Conservation (phyloP, 495 filamentous ascomycete genomes). For the Niebla homalea region DNA sequence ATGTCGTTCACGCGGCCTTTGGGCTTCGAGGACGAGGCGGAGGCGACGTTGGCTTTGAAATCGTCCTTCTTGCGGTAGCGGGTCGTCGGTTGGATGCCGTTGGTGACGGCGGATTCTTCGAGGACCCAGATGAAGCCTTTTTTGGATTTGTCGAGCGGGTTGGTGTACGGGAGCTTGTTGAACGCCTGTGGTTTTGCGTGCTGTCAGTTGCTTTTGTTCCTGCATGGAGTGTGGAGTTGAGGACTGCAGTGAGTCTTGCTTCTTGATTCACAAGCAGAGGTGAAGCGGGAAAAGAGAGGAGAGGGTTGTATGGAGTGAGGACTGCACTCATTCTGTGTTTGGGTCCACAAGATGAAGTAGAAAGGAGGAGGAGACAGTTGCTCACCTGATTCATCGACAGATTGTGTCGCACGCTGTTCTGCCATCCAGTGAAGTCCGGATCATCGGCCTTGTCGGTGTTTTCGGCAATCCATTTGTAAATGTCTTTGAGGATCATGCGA, state of each 20-base stretch:
- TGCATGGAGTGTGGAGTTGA: not conserved
- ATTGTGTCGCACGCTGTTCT: constrained; percentile 95
- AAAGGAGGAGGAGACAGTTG: constrained; percentile 8
- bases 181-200: constrained; percentile 47
- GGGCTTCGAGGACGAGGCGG: constrained; percentile 28
- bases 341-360: not conserved
- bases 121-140: constrained; percentile 56
- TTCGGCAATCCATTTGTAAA: constrained; percentile 80
- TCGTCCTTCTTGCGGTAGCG: constrained; percentile 45
- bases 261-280: constrained; percentile 1
- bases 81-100: constrained; percentile 62
- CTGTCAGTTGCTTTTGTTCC: not conserved
- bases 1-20: too few relatives aligned
- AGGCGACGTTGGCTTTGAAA: constrained; percentile 32
- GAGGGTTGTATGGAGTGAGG: too few relatives aligned
- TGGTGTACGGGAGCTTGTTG: constrained; percentile 38
- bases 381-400: constrained; percentile 91
- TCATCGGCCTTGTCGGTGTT: constrained; percentile 64
- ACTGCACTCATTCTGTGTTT: too few relatives aligned
- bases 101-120: constrained; percentile 41
- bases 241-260: constrained; percentile 16
- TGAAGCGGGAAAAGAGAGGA: not conserved
- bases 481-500: constrained; percentile 66
- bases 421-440: constrained; percentile 66
- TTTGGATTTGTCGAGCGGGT: constrained; percentile 34